These are phyloP conservation scores for Flammula alnicola DNA, from an alignment of 1,284 basidiomycete species.

Conservation along the genomic window DNA sequence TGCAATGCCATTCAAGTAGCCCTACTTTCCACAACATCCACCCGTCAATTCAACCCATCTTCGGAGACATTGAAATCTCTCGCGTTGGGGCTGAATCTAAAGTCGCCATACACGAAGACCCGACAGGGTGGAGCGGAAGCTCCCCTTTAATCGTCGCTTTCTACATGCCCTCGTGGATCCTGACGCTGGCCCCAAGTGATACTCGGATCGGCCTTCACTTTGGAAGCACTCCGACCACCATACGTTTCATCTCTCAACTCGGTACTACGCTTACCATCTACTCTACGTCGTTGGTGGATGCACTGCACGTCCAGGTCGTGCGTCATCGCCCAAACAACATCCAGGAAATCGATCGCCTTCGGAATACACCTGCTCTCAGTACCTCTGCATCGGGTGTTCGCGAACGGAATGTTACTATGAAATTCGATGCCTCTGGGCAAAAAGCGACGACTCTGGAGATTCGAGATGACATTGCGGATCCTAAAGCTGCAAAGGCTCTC, in stretches of 20 bases:
- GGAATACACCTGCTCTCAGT: neutral
- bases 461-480: slow-evolving; percentile 13
- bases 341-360: slow-evolving; percentile 20
- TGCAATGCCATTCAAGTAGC: slow-evolving; percentile 33
- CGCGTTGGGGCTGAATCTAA: slow-evolving; percentile 23
- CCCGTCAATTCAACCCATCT: slow-evolving; percentile 37
- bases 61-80: slow-evolving; percentile 36
- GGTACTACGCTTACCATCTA: slow-evolving; percentile 35
- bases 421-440: slow-evolving; percentile 12
- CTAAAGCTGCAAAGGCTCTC: slow-evolving; percentile 6
- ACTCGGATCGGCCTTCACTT: slow-evolving; percentile 34
- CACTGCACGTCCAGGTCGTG: slow-evolving; percentile 38
- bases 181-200: slow-evolving; percentile 28
- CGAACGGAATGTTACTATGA: slow-evolving; percentile 5
- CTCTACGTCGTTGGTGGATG: slow-evolving; percentile 33
- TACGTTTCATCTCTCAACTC: slow-evolving; percentile 23
- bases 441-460: slow-evolving; percentile 11
- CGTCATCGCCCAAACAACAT: slow-evolving; percentile 29
- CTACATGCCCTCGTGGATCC: slow-evolving; percentile 37
- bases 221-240: slow-evolving; percentile 28
- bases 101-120: slow-evolving; percentile 39
- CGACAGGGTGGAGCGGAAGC: slow-evolving; percentile 31
- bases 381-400: neutral
- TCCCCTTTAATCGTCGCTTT: slow-evolving; percentile 46
- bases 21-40: slow-evolving; percentile 37